Evolutionary conservation across 163 green algal species (phyloP), one percentile per base, ranked within the genome.

Genomic region (Prototheca cutis): DNA sequence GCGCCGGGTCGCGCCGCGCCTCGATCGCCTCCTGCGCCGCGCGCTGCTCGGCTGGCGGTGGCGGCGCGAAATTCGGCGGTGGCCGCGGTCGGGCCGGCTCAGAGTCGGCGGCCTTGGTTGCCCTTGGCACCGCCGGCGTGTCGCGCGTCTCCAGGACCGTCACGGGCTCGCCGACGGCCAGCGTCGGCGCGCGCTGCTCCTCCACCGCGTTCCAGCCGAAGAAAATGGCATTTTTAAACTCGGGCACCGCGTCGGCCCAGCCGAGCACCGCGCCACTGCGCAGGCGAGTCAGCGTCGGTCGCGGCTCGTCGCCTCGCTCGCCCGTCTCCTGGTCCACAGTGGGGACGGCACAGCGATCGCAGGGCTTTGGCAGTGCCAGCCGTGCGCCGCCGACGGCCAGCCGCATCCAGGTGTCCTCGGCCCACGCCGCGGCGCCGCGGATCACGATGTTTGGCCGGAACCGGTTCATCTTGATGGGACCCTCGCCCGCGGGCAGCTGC

Each of bases 371-470:
- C 4, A 55, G 48, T 3, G 56, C 56, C 58, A 84, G 66, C 23
- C 48, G 23, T n/a, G 23, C 47, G 45, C 48, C 21, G 10, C 63
- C 66, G 15, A 49, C 10, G 19, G 23, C 15, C 55, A 84, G 53
- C 24, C 62, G 52, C 1, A 55, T 27, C 80, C 81, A 88, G 25
- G 29, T 29, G 48, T 88, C 80, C 63, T 88, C 80, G 0, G 55
- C 65, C 73, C 72, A 87, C 3, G 59, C 45, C 3, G 40, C 71
- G 21, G 53, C 58, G 6, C 58, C 64, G 10, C 34, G 48, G 8
- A 87, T 58, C 42, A 84, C 67, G 40, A 84, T 60, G 59, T 85
- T 85, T 10, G 73, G 60, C 4, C 77, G 52, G 58, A 83, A 85
- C 28, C 81, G 76, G 60, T 87, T 79, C 57, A 87, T 83, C 48